These are phyloP conservation scores for Malus hybrid DNA, from an alignment of 331 rosid species.

Conservation along the genomic window DNA sequence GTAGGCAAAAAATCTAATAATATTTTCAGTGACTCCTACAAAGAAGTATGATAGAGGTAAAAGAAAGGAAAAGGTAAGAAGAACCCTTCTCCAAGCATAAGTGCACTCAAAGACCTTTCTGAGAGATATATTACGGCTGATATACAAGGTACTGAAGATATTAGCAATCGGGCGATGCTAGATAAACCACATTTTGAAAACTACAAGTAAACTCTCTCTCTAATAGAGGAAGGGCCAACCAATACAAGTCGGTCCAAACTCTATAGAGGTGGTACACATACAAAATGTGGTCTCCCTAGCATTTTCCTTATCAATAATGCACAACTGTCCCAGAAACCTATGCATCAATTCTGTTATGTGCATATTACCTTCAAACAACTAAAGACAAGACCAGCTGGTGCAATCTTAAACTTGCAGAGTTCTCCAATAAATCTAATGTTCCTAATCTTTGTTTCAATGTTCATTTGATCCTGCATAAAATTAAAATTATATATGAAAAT, in stretches of 20 bases:
- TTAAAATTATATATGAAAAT: conserved; percentile 13
- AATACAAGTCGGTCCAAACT: not conserved
- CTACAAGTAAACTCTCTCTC: not conserved
- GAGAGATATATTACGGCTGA: not conserved
- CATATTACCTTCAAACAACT: conserved; percentile 90
- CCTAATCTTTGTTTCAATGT: conserved; percentile 94
- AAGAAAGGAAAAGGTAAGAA: not conserved
- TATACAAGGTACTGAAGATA: not conserved
- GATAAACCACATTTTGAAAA: not conserved
- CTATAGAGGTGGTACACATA: not conserved
- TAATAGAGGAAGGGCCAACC: not conserved
- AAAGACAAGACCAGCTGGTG: conserved; percentile 83
- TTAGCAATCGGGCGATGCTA: not conserved
- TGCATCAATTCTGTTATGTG: not conserved
- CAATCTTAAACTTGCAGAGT: conserved; percentile 92
- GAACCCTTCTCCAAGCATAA: not conserved
- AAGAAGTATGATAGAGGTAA: not conserved
- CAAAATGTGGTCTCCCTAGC: not conserved
- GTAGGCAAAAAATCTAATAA: not conserved
- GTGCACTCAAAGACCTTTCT: not conserved
- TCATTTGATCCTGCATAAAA: conserved; percentile 91
- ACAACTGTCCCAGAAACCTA: not conserved
- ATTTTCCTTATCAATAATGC: not conserved
- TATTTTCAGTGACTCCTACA: not conserved
- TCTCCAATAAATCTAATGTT: conserved; percentile 98